These are phyloP conservation scores for Boletus vermiculosoides DNA, from an alignment of 768 basidiomycete genomes.

Conservation along the genomic window DNA sequence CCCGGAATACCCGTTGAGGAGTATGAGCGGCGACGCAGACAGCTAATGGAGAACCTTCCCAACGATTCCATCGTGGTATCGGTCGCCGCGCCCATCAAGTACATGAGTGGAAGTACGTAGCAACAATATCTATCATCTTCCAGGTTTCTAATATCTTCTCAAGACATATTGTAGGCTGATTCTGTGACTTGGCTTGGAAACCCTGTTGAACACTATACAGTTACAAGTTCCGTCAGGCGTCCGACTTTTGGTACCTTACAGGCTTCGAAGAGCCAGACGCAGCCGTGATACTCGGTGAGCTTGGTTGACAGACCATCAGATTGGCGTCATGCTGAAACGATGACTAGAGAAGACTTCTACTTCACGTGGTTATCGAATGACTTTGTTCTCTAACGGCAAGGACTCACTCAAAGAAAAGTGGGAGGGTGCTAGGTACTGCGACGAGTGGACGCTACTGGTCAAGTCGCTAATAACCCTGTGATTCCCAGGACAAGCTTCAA, in stretches of 20 bases:
- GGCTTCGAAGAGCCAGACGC: slow-evolving; percentile 94
- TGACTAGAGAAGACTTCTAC: slow-evolving; percentile 64
- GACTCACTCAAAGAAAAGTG: slow-evolving; percentile 81
- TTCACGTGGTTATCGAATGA: slow-evolving; percentile 81
- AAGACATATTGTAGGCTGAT: slow-evolving; percentile 73
- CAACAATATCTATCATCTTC: slow-evolving; percentile 5
- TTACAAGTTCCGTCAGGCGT: slow-evolving; percentile 92
- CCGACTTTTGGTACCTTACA: slow-evolving; percentile 94
- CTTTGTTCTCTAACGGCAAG: slow-evolving; percentile 75
- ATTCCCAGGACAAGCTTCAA: slow-evolving; percentile 59
- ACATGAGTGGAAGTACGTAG: slow-evolving; percentile 76
- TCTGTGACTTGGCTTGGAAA: background rate
- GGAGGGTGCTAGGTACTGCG: slow-evolving; percentile 74
- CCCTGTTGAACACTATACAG: slow-evolving; percentile 40
- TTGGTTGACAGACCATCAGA: slow-evolving; percentile 6
- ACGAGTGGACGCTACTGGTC: background rate
- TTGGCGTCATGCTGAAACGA: slow-evolving; percentile 2
- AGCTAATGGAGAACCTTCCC: slow-evolving; percentile 72
- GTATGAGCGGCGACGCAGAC: slow-evolving; percentile 68
- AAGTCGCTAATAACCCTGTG: background rate
- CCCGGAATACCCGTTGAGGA: slow-evolving; percentile 78
- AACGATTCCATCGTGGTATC: slow-evolving; percentile 73
- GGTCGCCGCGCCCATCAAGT: slow-evolving; percentile 77
- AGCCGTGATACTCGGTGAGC: slow-evolving; percentile 75
- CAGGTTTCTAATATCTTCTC: slow-evolving; percentile 14